A percentile compares a stretch with the other conserved stretches of the same genome.
Evolutionary conservation across 805 yeast genomes (phyloP).

Genomic region (Wickerhamiella dianesei): DNA sequence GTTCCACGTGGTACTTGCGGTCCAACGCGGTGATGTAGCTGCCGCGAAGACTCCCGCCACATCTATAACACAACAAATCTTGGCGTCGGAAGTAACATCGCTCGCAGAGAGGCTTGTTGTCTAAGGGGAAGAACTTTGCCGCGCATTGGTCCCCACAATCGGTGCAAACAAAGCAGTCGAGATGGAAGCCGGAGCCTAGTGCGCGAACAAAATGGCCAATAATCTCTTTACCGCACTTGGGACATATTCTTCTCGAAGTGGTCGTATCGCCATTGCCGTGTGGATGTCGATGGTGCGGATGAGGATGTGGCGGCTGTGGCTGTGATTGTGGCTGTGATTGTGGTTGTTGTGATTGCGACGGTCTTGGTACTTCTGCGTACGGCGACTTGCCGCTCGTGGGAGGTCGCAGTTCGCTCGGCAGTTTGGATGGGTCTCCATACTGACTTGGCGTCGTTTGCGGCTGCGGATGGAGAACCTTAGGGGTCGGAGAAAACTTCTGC

Average conservation of each 20-base stretch:
- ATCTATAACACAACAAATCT: slow-evolving; percentile 71
- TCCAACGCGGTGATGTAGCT: slow-evolving; percentile 91
- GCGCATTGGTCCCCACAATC: slow-evolving; percentile 77
- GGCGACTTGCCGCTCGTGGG: no score
- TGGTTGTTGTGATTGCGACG: not conserved
- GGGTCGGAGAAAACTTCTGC: not conserved
- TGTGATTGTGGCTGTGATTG: not conserved
- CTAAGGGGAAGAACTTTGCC: slow-evolving; percentile 77
- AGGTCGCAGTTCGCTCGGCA: no score
- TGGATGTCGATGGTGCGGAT: not conserved
- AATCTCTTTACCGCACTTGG: slow-evolving; percentile 39
- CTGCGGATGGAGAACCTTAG: not conserved
- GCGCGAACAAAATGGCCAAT: slow-evolving; percentile 80
- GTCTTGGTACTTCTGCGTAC: no score
- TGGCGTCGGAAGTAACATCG: slow-evolving; percentile 79
- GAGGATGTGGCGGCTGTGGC: not conserved
- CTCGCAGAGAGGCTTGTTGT: slow-evolving; percentile 65
- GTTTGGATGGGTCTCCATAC: no score
- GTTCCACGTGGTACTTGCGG: slow-evolving; percentile 84
- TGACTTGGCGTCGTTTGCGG: no score
- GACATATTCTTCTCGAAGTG: slow-evolving; percentile 28
- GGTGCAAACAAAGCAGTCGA: slow-evolving; percentile 73
- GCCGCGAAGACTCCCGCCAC: slow-evolving; percentile 77
- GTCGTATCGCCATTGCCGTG: slow-evolving; percentile 3
- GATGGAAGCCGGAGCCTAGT: slow-evolving; percentile 62